These are phyloP conservation scores for Mycena sp. DNA, from an alignment of 1,284 basidiomycete genomes.

Conservation along the genomic window DNA sequence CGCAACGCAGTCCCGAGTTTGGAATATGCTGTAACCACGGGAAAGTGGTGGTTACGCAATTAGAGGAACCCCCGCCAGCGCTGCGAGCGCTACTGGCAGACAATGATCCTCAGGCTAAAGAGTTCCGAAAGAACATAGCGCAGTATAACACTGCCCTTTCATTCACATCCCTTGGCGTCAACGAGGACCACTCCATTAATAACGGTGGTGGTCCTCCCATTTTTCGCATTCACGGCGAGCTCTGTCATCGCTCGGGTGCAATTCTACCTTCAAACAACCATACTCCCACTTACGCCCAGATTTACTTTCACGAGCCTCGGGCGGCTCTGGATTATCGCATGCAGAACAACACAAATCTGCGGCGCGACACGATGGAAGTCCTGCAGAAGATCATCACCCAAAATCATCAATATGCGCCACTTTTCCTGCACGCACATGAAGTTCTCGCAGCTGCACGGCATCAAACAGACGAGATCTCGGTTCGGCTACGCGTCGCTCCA, in stretches of 20 bases:
- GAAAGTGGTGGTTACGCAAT: slow-evolving; percentile 30
- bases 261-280: slow-evolving; percentile 32
- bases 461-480: slow-evolving; percentile 31
- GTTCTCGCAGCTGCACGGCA: slow-evolving; percentile 36
- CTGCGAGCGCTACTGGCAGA: slow-evolving; percentile 33
- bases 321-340: slow-evolving; percentile 32
- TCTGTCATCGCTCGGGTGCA: slow-evolving; percentile 38
- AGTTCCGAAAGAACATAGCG: slow-evolving; percentile 27
- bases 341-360: slow-evolving; percentile 21
- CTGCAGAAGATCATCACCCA: slow-evolving; percentile 35
- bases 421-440: slow-evolving; percentile 44
- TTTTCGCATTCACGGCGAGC: slow-evolving; percentile 42
- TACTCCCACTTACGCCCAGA: slow-evolving; percentile 39
- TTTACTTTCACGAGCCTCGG: slow-evolving; percentile 44
- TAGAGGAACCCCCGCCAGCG: slow-evolving; percentile 30
- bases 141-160: slow-evolving; percentile 28
- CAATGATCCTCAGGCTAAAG: slow-evolving; percentile 17
- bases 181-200: slow-evolving; percentile 20
- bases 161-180: slow-evolving; percentile 26
- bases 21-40: slow-evolving; percentile 41
- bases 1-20: slow-evolving; percentile 24
- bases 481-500: slow-evolving; percentile 36
- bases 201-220: slow-evolving; percentile 16
- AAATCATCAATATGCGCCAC: slow-evolving; percentile 42
- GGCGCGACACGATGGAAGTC: slow-evolving; percentile 39